These are phyloP conservation scores for Coemansia sp. DNA, from an alignment of 192 early-diverging fungal species.

Conservation along the genomic window DNA sequence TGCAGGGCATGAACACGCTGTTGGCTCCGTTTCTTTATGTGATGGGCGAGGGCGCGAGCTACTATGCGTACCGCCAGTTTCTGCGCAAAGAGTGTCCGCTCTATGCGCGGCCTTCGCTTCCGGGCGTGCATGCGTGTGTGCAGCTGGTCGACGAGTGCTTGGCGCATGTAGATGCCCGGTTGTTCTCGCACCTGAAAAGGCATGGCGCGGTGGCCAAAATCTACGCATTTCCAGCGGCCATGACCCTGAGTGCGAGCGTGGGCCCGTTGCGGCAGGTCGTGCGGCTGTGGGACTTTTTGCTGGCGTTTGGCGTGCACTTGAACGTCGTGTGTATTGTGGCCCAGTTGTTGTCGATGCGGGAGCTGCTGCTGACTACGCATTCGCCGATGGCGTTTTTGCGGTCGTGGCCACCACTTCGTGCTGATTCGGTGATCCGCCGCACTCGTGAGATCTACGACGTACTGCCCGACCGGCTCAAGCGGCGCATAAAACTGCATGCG, in stretches of 20 bases:
- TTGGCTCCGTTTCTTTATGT: conserved; percentile 87
- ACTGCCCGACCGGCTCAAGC: conserved; percentile 23
- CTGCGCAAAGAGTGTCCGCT: conserved; percentile 86
- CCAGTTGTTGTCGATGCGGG: conserved; percentile 74
- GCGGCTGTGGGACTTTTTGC: conserved; percentile 88
- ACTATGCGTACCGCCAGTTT: conserved; percentile 83
- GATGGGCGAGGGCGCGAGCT: conserved; percentile 91
- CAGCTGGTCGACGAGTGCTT: conserved; percentile 85
- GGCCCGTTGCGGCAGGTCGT: conserved; percentile 84
- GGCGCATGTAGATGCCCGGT: conserved; percentile 65
- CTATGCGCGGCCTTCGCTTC: conserved; percentile 87
- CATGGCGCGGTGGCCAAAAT: conserved; percentile 75
- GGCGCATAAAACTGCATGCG: conserved; percentile 34
- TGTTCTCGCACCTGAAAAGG: conserved; percentile 69
- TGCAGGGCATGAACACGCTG: conserved; percentile 95
- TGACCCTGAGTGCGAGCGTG: conserved; percentile 88
- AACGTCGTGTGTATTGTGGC: conserved; percentile 89
- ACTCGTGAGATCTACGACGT: conserved; percentile 44
- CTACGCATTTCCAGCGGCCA: conserved; percentile 87
- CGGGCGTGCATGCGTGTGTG: conserved; percentile 87
- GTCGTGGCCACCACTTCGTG: conserved; percentile 46
- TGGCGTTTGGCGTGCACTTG: conserved; percentile 89
- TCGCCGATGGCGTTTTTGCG: conserved; percentile 47
- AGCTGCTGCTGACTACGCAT: conserved; percentile 62
- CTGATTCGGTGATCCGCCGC: conserved; percentile 40